Base-by-base conservation (phyloP, 2,329 filamentous ascomycete genomes). In the Falciphora oryzae region DNA sequence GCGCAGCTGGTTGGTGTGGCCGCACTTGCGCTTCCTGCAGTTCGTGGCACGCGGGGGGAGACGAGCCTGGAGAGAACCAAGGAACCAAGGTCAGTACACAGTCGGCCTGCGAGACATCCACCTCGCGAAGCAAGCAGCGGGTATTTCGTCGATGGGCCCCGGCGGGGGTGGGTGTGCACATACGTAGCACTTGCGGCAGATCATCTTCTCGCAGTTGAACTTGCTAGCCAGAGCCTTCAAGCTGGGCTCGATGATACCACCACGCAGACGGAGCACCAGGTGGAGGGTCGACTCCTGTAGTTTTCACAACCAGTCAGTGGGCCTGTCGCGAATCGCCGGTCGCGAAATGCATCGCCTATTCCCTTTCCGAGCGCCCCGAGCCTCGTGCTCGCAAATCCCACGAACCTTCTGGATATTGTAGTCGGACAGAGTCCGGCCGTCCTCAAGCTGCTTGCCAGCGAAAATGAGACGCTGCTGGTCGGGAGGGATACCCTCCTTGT, bases 131-230 rank as follows among this genome's bases (percentile, higher is more conserved):
- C 22, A 25, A 53, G 44, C 22, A 22, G 18, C 18, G 38, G 38
- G 18, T 18, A 22, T 22, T 22, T 5, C 38, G 67, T 32, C 29
- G 11, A 53, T 5, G 14, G 6, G 1, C 6, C 16, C 32, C 57
- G 32, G 7, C 10, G 57, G 61, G 29, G 38, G 38, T 35, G 58
- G 62, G 22, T 61, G 66, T 60, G n/a, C 65, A 89, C 90, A 75
- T 89, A 95, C 92, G 84, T 98, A 98, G 91, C 95, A 99, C 91
- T 99, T 98, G 87, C 95, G 94, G 92, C 95, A 98, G 84, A 98
- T 97, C 90, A 94, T 94, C 90, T 97, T 97, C 74, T 98, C 95
- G 91, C 94, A 98, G 90, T 99, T 98, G 89, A 96, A 98, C 88
- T 97, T 97, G 86, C 90, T 93, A 78, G 94, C 94, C 71, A 98